Percentiles rank a stretch among this genome's conserved stretches.
phyloP scores from a whole-genome alignment of 257 asterid genomes.

The Scutellaria minor region DNA sequence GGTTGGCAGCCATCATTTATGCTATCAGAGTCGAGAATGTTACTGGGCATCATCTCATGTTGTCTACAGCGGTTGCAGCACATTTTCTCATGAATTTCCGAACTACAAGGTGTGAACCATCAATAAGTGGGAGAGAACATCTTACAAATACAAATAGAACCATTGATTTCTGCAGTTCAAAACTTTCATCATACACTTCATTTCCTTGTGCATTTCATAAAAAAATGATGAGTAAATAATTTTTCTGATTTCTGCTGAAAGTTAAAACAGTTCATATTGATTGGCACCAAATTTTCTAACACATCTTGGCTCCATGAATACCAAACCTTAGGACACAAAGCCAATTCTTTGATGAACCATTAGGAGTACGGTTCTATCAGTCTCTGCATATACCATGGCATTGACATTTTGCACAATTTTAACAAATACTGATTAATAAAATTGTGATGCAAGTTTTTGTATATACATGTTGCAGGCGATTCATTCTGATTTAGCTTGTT shows the following conservation, averaged over 20 bases:
- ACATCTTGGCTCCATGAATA: neutral
- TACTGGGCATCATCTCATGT: constrained; percentile 44
- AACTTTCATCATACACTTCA: constrained; percentile 3
- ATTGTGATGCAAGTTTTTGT: neutral
- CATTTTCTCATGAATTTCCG: constrained; percentile 94
- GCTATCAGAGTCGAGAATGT: constrained; percentile 38
- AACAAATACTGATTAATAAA: constrained; percentile 27
- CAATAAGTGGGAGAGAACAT: constrained; percentile 29
- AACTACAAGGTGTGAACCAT: constrained; percentile 49
- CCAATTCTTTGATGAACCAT: neutral
- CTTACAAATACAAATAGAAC: constrained; percentile 6
- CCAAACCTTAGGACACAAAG: neutral
- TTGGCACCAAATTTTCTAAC: constrained; percentile 16
- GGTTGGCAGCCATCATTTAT: constrained; percentile 40
- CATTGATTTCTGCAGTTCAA: constrained; percentile 17
- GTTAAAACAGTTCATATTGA: constrained; percentile 15
- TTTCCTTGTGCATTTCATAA: constrained; percentile 17
- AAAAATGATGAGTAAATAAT: constrained; percentile 10
- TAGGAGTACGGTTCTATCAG: constrained; percentile 8
- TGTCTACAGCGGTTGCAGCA: constrained; percentile 73
- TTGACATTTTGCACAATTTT: constrained; percentile 23
- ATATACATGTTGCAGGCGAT: constrained; percentile 18
- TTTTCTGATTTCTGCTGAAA: neutral
- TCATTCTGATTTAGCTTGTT: constrained; percentile 13
- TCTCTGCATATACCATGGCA: constrained; percentile 1